Evolutionary conservation across 345 rosid genomes (phyloP).

Genomic region (Moringa oleifera): DNA sequence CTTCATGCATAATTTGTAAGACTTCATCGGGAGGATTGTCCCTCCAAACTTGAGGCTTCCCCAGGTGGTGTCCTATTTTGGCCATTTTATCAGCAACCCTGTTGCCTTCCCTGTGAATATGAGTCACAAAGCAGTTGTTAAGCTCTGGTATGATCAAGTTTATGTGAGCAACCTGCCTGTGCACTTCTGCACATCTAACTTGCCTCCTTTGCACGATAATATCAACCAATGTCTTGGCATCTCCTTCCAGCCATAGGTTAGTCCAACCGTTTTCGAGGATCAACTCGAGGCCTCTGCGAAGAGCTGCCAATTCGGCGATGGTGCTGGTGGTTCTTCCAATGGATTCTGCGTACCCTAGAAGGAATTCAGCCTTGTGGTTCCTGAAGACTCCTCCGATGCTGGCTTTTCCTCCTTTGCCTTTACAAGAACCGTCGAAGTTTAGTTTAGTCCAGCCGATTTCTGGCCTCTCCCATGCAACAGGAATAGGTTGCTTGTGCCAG

Average conservation of each 20-base stretch:
- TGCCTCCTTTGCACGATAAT: constrained; percentile 38
- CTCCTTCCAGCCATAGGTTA: constrained; percentile 81
- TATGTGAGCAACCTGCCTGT: constrained; percentile 37
- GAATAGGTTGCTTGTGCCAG: constrained; percentile 44
- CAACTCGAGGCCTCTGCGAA: constrained; percentile 70
- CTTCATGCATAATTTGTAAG: constrained; percentile 53
- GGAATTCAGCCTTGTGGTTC: constrained; percentile 71
- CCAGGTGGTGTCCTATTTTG: constrained; percentile 51
- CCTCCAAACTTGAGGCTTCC: constrained; percentile 55
- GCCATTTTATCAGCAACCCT: constrained; percentile 73
- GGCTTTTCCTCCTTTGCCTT: constrained; percentile 40
- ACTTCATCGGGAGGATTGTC: constrained; percentile 53
- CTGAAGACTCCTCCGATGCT: constrained; percentile 87
- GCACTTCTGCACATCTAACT: constrained; percentile 44
- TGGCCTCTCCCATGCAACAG: constrained; percentile 77
- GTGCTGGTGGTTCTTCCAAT: constrained; percentile 67
- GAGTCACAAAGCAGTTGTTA: constrained; percentile 46
- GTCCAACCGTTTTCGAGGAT: constrained; percentile 72
- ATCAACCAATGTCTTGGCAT: constrained; percentile 59
- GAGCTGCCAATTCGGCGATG: constrained; percentile 63
- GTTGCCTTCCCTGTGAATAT: constrained; percentile 70
- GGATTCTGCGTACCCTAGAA: constrained; percentile 75
- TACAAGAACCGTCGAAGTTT: constrained; percentile 76
- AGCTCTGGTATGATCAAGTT: constrained; percentile 49
- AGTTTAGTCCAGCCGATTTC: constrained; percentile 69